A percentile compares a stretch with the other conserved stretches of the same genome.
Conservation (phyloP, 768 basidiomycete species). For the Boletus patriciae region DNA sequence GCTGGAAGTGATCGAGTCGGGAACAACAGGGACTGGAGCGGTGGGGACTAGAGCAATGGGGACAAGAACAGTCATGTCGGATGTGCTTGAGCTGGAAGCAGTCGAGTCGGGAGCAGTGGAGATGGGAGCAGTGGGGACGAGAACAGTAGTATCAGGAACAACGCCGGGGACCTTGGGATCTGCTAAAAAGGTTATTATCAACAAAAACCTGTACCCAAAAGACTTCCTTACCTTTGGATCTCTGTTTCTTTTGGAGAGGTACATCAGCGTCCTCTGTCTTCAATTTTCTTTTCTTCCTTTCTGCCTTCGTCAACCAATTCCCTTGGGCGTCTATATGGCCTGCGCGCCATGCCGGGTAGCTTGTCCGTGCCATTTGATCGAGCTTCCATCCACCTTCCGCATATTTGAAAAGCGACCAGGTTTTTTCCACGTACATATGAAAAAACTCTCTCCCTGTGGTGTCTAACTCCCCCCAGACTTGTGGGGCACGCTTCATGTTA, state of each 20-base stretch:
- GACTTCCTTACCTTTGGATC: background rate
- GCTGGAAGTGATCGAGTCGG: no score
- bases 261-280: background rate
- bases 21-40: no score
- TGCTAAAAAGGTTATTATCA: no score
- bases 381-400: conserved; percentile 1
- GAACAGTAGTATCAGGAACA: no score
- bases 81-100: no score
- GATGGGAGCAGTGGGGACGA: no score
- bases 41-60: no score
- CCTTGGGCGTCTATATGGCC: background rate
- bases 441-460: background rate
- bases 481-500: background rate
- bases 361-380: background rate
- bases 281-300: background rate
- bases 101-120: no score
- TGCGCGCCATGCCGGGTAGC: background rate
- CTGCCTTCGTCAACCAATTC: background rate
- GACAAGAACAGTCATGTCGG: no score
- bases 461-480: background rate
- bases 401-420: background rate
- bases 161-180: no score
- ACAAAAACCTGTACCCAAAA: background rate
- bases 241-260: background rate
- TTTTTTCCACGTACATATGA: background rate